Evolutionary conservation across 2,329 filamentous ascomycete species (phyloP).

Genomic region (Exophiala sp.): DNA sequence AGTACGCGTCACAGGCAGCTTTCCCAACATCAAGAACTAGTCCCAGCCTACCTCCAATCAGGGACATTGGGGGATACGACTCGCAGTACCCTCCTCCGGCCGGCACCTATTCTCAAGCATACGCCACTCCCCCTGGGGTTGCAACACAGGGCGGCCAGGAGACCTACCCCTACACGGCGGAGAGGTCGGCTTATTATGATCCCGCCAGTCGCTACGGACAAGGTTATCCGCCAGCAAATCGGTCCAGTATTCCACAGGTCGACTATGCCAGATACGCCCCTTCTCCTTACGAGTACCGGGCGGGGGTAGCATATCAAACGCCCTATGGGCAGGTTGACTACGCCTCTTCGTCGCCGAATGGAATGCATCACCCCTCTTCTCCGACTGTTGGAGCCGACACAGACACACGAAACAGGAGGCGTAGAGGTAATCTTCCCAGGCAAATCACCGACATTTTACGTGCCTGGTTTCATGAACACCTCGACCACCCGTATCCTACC

Average conservation of each 20-base stretch:
- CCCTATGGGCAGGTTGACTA: conserved; percentile 18
- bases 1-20: conserved; percentile 9
- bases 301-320: conserved; percentile 7
- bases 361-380: conserved; percentile 10
- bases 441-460: conserved; percentile 77
- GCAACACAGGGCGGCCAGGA: conserved; percentile 4
- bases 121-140: background rate
- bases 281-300: conserved; percentile 14
- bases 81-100: conserved; percentile 8
- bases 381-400: conserved; percentile 15
- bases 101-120: conserved; percentile 10
- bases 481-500: conserved; percentile 76
- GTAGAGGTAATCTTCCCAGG: conserved; percentile 84
- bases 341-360: conserved; percentile 7
- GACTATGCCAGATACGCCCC: conserved; percentile 16
- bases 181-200: conserved; percentile 18
- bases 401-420: conserved; percentile 40
- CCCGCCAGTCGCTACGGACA: conserved; percentile 18
- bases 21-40: conserved; percentile 6
- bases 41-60: conserved; percentile 18
- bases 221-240: conserved; percentile 11
- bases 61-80: conserved; percentile 15
- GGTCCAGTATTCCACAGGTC: conserved; percentile 8
- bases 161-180: conserved; percentile 6
- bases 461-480: conserved; percentile 70